These are phyloP conservation scores for Fusarium continuum DNA, from an alignment of 2,329 filamentous ascomycete species.

Conservation along the genomic window DNA sequence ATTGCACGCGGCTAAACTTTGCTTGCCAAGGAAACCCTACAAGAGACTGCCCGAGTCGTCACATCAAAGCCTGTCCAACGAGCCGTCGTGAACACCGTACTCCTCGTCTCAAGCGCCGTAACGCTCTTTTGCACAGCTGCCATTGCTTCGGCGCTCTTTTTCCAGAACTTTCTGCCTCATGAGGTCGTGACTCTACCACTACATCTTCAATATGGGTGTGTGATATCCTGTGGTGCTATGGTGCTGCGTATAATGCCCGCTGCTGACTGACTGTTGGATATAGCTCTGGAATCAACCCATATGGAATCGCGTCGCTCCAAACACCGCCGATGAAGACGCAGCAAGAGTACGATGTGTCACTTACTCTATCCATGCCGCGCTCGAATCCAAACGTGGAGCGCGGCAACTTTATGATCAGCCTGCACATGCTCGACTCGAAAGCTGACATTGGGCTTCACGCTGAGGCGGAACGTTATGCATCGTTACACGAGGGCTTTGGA, in stretches of 20 bases:
- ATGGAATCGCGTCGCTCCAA: constrained; percentile 59
- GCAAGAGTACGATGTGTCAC: constrained; percentile 85
- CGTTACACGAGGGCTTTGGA: constrained; percentile 50
- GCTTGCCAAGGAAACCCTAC: constrained; percentile 47
- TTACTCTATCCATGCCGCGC: constrained; percentile 79
- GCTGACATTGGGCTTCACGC: constrained; percentile 36
- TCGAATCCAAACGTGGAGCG: constrained; percentile 77
- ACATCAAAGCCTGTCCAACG: constrained; percentile 63
- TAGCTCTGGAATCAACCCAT: constrained; percentile 62
- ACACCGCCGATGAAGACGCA: constrained; percentile 66
- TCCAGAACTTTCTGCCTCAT: constrained; percentile 65
- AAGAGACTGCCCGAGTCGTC: constrained; percentile 50
- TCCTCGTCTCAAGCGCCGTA: constrained; percentile 55
- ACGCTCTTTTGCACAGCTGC: constrained; percentile 59
- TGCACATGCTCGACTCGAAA: constrained; percentile 70
- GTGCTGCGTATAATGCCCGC: not conserved
- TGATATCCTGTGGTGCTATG: no score
- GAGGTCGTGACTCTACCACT: constrained; percentile 62
- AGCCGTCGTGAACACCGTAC: constrained; percentile 57
- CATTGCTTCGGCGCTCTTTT: constrained; percentile 62
- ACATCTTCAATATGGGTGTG: constrained; percentile 68
- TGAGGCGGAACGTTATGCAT: constrained; percentile 45
- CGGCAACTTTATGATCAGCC: constrained; percentile 95
- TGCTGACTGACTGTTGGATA: constrained; percentile 20
- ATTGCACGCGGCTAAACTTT: constrained; percentile 8